Evolutionary conservation across 2,329 filamentous ascomycete species (phyloP).

Genomic region (Juglanconis oblonga): DNA sequence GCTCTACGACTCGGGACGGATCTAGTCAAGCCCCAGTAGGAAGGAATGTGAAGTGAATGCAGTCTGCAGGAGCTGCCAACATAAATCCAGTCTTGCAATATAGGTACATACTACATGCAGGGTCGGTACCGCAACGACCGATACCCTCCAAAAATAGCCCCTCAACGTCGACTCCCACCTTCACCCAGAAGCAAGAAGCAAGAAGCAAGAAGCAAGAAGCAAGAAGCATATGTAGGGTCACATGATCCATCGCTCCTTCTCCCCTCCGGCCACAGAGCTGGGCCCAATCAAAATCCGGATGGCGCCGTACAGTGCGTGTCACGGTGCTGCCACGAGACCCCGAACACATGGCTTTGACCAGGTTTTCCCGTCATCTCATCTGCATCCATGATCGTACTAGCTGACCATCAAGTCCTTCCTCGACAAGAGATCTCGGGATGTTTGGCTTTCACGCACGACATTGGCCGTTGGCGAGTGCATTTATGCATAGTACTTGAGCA

Average conservation of each 20-base stretch:
- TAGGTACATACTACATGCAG: too few species aligned
- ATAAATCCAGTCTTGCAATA: too few species aligned
- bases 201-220: neutral
- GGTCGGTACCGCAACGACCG: too few species aligned
- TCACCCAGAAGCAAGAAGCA: neutral
- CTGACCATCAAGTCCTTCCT: neutral
- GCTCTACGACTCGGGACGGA: neutral
- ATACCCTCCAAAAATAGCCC: too few species aligned
- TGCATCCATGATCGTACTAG: neutral
- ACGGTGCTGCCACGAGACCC: neutral
- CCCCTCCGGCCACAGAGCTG: slow-evolving; percentile 12
- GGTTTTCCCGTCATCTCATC: slow-evolving; percentile 1
- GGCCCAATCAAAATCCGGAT: slow-evolving; percentile 11
- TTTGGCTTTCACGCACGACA: neutral
- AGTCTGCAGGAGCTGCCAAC: too few species aligned
- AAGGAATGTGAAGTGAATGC: too few species aligned
- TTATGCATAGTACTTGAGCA: neutral
- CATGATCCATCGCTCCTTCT: neutral
- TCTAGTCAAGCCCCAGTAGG: neutral
- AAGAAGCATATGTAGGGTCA: neutral
- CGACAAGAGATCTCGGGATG: neutral
- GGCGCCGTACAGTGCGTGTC: slow-evolving; percentile 6
- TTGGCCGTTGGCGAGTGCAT: neutral
- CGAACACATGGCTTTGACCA: slow-evolving; percentile 15
- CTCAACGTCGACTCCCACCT: too few species aligned